Evolutionary conservation across 805 yeast genomes (phyloP).

Genomic region (Saccharomycopsis vini): DNA sequence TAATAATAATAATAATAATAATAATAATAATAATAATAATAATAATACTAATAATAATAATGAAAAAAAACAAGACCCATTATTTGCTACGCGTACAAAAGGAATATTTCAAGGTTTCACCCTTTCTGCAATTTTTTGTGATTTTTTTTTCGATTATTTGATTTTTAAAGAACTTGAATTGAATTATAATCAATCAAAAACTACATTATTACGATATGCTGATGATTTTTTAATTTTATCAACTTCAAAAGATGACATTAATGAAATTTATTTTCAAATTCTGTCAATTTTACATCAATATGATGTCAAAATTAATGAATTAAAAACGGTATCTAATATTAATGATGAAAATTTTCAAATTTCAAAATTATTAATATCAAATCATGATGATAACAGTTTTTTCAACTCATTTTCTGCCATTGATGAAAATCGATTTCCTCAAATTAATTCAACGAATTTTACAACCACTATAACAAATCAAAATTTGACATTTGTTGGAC

Average conservation of each 20-base stretch:
- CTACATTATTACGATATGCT: slow-evolving; percentile 49
- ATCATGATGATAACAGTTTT: not conserved
- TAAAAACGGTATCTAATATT: slow-evolving; percentile 4
- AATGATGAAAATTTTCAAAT: no score
- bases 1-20: no score
- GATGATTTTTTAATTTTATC: slow-evolving; percentile 82
- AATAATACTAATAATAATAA: no score
- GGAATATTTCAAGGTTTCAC: slow-evolving; percentile 87
- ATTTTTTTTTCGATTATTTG: slow-evolving; percentile 58
- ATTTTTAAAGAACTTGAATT: slow-evolving; percentile 23
- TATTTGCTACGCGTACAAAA: slow-evolving; percentile 44
- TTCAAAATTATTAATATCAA: not conserved
- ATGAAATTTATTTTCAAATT: slow-evolving; percentile 20
- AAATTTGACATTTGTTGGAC: slow-evolving; percentile 10
- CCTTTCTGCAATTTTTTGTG: slow-evolving; percentile 66
- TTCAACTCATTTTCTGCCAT: not conserved
- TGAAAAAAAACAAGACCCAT: slow-evolving; percentile 41
- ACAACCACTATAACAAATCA: no score
- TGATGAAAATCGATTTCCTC: not conserved
- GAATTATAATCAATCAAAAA: slow-evolving; percentile 18
- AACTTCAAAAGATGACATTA: slow-evolving; percentile 28
- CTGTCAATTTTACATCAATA: not conserved
- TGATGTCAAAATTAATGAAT: slow-evolving; percentile 5
- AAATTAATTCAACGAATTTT: no score
- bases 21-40: no score